Base-by-base conservation (phyloP, 495 filamentous ascomycete species). In the Glarea lozoyensis region DNA sequence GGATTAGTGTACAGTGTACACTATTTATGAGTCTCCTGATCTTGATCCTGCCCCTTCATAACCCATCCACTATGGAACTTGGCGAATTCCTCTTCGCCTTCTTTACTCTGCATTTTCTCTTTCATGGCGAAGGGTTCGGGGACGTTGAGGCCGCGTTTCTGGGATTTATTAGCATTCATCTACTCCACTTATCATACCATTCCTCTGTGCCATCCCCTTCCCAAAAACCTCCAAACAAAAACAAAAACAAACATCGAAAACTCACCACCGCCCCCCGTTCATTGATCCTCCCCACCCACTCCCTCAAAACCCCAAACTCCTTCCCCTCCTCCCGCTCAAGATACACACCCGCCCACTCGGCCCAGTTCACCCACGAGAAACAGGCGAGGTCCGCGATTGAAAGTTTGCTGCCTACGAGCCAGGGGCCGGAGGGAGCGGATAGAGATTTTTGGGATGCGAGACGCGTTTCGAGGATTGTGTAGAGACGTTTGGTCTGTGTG, bases 341-440 rank as follows among this genome's bases (percentile, higher is more conserved):
- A 19, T 81, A 70, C 6, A 94, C 50, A 9, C 84, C 85, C 1
- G 84, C 73, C 78, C 81, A 88, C 23, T 72, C 81, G 20, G 30
- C 42, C 41, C 41, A 54, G 19, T 49, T 33, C 3, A 86, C 66
- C 84, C 86, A 94, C 4, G 84, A 82, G 73, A 79, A 92, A 54
- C 75, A 76, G 23, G 85, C 67, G 35, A 94, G 78, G 59, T 95
- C 88, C 0, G 88, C 88, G 43, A 90, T 86, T 17, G 86, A 86
- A 48, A 76, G 68, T 43, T 79, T 78, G 46, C 86, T 74, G 2
- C 88, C 88, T 3, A 89, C 84, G 2, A 95, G 62, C 55, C 79
- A 95, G 3, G 49, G 49, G 18, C 44, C 45, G 9, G 37, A 11
- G 9, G 13, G 17, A 7, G 42, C 37, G 1, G 11, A 11, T n/a